A percentile compares a stretch with the other conserved stretches of the same genome.
These are phyloP conservation scores for Sporothrix brunneoviolacea DNA, from an alignment of 2,329 filamentous ascomycete genomes.

Conservation along the genomic window DNA sequence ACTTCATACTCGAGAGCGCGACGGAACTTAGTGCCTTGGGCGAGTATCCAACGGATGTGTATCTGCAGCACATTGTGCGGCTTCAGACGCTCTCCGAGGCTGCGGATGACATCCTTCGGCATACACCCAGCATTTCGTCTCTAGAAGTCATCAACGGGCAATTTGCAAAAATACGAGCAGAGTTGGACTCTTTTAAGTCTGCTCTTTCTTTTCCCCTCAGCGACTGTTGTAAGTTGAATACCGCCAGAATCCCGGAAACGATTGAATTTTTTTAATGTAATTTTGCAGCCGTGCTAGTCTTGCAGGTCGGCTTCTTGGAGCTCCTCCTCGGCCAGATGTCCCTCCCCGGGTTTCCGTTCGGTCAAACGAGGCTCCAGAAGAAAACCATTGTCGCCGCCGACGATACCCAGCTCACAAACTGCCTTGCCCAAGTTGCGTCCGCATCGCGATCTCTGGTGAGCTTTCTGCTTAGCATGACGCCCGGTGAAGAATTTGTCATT, in stretches of 20 bases:
- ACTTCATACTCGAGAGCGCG: neutral
- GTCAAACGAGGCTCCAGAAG: neutral
- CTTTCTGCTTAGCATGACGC: conserved; percentile 6
- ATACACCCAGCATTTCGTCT: too few species aligned
- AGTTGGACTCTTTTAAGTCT: neutral
- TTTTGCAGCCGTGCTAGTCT: neutral
- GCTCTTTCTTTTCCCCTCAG: neutral
- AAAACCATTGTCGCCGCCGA: neutral
- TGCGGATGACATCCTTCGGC: neutral
- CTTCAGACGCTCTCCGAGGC: neutral
- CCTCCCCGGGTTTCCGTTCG: neutral
- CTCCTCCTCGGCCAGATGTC: neutral
- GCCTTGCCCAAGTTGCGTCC: neutral
- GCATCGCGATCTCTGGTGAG: conserved; percentile 4
- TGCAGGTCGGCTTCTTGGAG: neutral
- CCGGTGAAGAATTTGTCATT: conserved; percentile 9
- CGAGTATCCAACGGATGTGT: neutral
- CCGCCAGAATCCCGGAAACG: too few species aligned
- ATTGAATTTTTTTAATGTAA: neutral
- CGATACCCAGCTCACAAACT: neutral
- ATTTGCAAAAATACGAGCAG: neutral
- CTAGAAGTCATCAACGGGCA: too few species aligned
- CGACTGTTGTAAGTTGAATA: neutral
- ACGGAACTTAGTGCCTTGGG: neutral
- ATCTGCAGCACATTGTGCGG: neutral